Evolutionary conservation across 2,329 filamentous ascomycete species (phyloP), one percentile per base, ranked within the genome.

Genomic region (Neophaeococcomyces mojaviensis): DNA sequence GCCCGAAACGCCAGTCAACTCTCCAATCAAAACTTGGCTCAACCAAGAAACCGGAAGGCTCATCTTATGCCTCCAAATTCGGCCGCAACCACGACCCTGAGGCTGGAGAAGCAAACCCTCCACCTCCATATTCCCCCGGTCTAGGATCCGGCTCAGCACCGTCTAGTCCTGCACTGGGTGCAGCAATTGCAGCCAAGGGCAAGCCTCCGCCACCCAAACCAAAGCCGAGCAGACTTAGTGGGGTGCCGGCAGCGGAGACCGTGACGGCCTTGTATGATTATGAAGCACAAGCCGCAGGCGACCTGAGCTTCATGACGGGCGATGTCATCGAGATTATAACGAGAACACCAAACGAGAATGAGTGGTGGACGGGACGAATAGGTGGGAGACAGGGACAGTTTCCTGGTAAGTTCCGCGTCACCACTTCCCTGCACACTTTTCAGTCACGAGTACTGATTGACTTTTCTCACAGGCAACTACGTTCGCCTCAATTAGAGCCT

Each of bases 221-320:
- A n/a, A 87, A 95, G 71, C 88, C 89, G 2, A 82, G 77, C 37
- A 74, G 81, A 45, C 71, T 97, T 38, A 82, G 75, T 54, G 81
- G 74, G 2, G 74, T 70, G 13, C 79, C 84, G 0, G 69, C 73
- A 0, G 76, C 77, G 0, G 89, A 96, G 65, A 89, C 78, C 0
- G 88, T 85, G 28, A 96, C 88, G 2, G 92, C 92, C 6, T 68
- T 98, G 51, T 98, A 96, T 66, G 92, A 97, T 61, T 98, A 94
- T 61, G 87, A 94, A 51, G 92, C 92, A 4, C 89, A 97, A 63
- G 89, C 90, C 1, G 88, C 94, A 53, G 89, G 89, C 2, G 92
- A 98, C 62, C 70, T 98, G 52, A 94, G 86, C 59, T 98, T 98
- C 69, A 77, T 77, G 15, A 81, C 87, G 0, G 89, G 90, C 4